Evolutionary conservation across 1,139 yeast genomes (phyloP).

Genomic region (Kurtzmaniella quercitrusa): DNA sequence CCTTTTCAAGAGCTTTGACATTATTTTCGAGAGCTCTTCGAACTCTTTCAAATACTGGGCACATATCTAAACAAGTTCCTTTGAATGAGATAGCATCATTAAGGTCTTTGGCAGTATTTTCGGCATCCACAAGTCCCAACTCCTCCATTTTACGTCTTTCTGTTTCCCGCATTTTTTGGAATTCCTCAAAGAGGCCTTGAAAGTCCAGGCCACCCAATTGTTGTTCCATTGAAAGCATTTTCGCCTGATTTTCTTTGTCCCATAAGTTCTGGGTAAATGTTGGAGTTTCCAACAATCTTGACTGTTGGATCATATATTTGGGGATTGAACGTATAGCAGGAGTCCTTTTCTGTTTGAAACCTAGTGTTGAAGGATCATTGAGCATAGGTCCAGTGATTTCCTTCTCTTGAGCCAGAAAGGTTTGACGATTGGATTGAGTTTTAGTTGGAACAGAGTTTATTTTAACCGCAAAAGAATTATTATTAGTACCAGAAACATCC

Average conservation of each 20-base stretch:
- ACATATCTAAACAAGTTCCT: conserved; percentile 92
- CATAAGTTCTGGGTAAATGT: conserved; percentile 33
- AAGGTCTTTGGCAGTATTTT: conserved; percentile 74
- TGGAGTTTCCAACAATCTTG: conserved; percentile 34
- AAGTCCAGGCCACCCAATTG: conserved; percentile 31
- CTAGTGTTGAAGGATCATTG: conserved; percentile 24
- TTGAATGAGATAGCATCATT: conserved; percentile 82
- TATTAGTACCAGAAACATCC: neutral
- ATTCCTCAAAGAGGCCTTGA: conserved; percentile 46
- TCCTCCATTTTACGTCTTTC: conserved; percentile 82
- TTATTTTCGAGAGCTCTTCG: conserved; percentile 86
- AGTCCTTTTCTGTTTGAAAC: conserved; percentile 19
- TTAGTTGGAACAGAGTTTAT: conserved; percentile 20
- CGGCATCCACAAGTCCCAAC: conserved; percentile 82
- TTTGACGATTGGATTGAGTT: conserved; percentile 18
- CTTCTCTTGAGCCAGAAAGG: conserved; percentile 19
- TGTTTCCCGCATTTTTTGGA: conserved; percentile 68
- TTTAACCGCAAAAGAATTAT: neutral
- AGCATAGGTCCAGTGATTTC: conserved; percentile 27
- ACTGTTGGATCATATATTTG: conserved; percentile 33
- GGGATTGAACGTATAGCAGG: conserved; percentile 26
- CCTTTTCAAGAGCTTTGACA: conserved; percentile 75
- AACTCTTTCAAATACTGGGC: conserved; percentile 90
- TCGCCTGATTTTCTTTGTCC: conserved; percentile 40
- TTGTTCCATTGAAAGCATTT: conserved; percentile 35